Evolutionary conservation across 2,329 filamentous ascomycete genomes (phyloP).

Genomic region (Arthrinium puccinioides): DNA sequence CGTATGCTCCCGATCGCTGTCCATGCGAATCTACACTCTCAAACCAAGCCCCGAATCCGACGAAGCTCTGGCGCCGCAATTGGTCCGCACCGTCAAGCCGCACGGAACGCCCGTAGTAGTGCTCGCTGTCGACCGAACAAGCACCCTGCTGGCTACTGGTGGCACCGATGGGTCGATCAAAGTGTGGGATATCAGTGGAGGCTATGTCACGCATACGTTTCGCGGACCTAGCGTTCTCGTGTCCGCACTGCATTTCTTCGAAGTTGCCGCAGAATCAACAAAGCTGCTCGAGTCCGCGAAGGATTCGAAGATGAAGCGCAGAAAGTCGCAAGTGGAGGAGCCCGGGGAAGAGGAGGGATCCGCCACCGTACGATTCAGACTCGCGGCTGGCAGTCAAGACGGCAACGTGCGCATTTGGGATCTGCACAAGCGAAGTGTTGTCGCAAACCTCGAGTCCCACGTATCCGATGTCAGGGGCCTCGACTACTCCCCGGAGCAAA

Average conservation of each 20-base stretch:
- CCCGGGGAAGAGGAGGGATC: conserved; percentile 31
- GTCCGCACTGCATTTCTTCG: conserved; percentile 87
- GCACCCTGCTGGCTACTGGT: conserved; percentile 85
- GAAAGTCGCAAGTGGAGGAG: conserved; percentile 34
- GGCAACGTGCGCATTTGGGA: conserved; percentile 91
- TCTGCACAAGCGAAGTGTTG: conserved; percentile 70
- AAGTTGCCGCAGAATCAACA: conserved; percentile 45
- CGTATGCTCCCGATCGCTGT: conserved; percentile 88
- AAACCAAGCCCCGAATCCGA: conserved; percentile 45
- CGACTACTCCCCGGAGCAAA: conserved; percentile 69
- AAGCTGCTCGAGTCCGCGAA: conserved; percentile 31
- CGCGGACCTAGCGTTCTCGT: conserved; percentile 87
- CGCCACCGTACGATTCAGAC: conserved; percentile 54
- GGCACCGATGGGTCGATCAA: conserved; percentile 91
- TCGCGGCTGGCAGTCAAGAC: conserved; percentile 90
- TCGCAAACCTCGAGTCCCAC: conserved; percentile 80
- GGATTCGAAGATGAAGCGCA: conserved; percentile 35
- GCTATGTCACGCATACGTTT: conserved; percentile 92
- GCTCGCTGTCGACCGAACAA: conserved; percentile 75
- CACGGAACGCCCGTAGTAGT: conserved; percentile 87
- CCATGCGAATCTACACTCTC: conserved; percentile 85
- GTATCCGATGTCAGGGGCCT: conserved; percentile 88
- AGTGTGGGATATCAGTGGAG: conserved; percentile 88
- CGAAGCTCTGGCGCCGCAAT: conserved; percentile 54
- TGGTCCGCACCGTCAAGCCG: conserved; percentile 77